Evolutionary conservation across 768 basidiomycete genomes (phyloP).

Genomic region (Hericium coralloides): DNA sequence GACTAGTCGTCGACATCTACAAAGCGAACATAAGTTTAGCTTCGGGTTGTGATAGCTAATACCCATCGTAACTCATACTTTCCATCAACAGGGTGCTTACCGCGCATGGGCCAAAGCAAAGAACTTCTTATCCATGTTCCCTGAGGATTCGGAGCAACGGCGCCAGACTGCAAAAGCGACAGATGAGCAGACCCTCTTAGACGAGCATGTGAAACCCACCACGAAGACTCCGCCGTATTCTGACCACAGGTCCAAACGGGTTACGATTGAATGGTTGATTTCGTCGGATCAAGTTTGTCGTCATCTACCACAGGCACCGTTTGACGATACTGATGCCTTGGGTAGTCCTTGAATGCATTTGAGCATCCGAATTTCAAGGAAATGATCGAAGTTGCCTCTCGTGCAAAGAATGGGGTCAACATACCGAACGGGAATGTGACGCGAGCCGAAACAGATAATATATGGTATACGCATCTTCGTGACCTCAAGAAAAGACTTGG

Average conservation of each 20-base stretch:
- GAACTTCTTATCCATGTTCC: not conserved
- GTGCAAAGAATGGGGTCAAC: conserved; percentile 27
- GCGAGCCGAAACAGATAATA: conserved; percentile 18
- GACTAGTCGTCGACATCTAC: not conserved
- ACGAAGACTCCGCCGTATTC: not conserved
- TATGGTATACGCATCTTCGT: conserved; percentile 18
- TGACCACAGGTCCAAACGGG: not conserved
- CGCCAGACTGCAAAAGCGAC: not conserved
- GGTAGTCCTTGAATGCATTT: conserved; percentile 23
- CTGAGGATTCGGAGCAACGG: not conserved
- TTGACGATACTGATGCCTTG: not conserved
- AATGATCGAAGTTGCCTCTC: conserved; percentile 30
- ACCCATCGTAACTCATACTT: too few relatives aligned
- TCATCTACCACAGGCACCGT: not conserved
- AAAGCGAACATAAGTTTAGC: not conserved
- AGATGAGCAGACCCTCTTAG: not conserved
- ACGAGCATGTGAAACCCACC: not conserved
- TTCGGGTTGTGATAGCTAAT: not conserved
- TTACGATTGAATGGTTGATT: not conserved
- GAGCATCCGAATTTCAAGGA: conserved; percentile 24
- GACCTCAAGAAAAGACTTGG: conserved; percentile 6
- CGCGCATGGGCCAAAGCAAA: not conserved
- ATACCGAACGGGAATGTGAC: conserved; percentile 24
- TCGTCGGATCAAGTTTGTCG: not conserved
- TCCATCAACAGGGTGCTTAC: not conserved